Evolutionary conservation across 2,329 filamentous ascomycete genomes (phyloP), one percentile per base, ranked within the genome.

Genomic region (Aspergillus intermedius): DNA sequence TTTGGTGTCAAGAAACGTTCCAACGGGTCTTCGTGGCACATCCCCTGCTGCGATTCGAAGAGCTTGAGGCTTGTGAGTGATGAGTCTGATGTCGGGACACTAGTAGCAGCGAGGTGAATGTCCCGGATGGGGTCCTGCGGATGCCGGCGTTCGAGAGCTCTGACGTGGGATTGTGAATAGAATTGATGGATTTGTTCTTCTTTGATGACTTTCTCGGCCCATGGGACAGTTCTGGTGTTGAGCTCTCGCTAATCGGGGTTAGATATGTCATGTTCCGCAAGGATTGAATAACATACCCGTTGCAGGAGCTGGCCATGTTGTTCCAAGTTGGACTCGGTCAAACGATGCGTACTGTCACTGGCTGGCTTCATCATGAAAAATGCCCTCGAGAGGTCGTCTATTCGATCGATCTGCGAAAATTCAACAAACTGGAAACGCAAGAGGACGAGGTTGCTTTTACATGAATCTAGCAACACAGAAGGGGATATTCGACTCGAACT

Each of bases 1-100:
- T 17, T 59, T 5, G 55, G 56, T 1, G 56, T 60, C 5, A 63
- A 48, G 35, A 58, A 61, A 5, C 60, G 56, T 22, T 63, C 59
- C 10, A 63, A 44, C 3, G 60, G 60, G 5, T 45, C 51, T 8
- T 53, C 55, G 3, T 45, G 47, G n/a, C 42, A 52, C 5, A 25
- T 41, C 22, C 41, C 49, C n/a, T 48, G 22, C 25, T 30, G 19
- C 9, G 48, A 44, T 35, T 54, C 48, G 10, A 56, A 54, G 1
- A 55, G 42, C 42, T 51, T 57, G 34, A 53, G 42, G 21, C 37
- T 46, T 23, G 3, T 22, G 10, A 45, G 10, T 22, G 42, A 32
- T 9, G 40, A n/a, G 10, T 48, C 47, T 43, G 23, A 13, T 13
- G 12, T 30, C 15, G 41, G 13, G 15, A n/a, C 12, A 9, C 6